Conservation (phyloP, 176 grass and related monocot species). For the Oryza rufipogon region DNA sequence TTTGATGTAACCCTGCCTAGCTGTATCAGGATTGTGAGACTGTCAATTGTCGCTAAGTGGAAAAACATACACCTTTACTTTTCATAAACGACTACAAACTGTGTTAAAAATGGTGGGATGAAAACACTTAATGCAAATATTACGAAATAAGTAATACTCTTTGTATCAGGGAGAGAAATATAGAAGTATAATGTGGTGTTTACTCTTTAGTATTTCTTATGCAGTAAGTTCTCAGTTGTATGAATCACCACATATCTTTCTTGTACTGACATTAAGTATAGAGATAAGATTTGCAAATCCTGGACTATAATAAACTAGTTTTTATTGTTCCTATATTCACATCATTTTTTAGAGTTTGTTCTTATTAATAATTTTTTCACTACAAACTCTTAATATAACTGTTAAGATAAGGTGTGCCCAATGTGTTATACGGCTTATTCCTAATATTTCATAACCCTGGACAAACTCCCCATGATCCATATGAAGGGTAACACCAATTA, state of each 20-base stretch:
- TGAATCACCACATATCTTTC: neutral
- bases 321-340: neutral
- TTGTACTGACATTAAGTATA: neutral
- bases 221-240: neutral
- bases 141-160: neutral
- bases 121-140: neutral
- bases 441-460: neutral
- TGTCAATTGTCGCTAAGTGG: neutral
- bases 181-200: neutral
- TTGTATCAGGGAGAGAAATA: neutral
- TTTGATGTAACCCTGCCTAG: neutral
- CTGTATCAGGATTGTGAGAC: neutral
- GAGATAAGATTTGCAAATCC: neutral
- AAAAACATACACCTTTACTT: neutral
- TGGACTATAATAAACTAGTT: neutral
- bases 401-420: neutral
- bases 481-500: neutral
- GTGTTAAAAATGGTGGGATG: neutral
- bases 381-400: neutral
- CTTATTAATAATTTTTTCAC: neutral
- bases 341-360: neutral
- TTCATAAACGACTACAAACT: neutral
- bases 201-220: neutral
- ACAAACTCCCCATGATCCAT: constrained; percentile 17
- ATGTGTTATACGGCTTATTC: neutral